phyloP scores from a whole-genome alignment of 805 yeast genomes.

The Hyphopichia homilentoma region DNA sequence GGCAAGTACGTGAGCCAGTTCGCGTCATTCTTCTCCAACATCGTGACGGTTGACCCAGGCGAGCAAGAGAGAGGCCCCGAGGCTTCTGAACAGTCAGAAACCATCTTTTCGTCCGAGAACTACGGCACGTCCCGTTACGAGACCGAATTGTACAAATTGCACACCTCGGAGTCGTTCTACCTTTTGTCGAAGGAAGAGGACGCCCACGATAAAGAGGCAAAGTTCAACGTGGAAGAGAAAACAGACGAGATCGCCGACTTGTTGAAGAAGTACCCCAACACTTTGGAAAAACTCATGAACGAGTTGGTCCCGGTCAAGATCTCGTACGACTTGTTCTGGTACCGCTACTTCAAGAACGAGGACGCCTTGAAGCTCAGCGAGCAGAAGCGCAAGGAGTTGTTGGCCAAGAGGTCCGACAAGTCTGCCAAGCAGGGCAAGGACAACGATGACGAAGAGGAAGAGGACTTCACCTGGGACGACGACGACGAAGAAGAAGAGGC shows the following conservation, averaged over 20 bases:
- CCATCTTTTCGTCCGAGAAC: constrained; percentile 17
- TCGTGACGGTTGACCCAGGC: constrained; percentile 24
- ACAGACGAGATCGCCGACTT: constrained; percentile 50
- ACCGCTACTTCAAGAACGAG: constrained; percentile 56
- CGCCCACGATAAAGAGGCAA: constrained; percentile 11
- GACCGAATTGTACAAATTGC: constrained; percentile 36
- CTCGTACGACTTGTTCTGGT: constrained; percentile 69
- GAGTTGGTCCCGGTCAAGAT: constrained; percentile 63
- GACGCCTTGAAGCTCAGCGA: constrained; percentile 58
- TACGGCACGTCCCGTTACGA: constrained; percentile 40
- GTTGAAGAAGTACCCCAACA: constrained; percentile 42
- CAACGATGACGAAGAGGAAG: constrained; percentile 42
- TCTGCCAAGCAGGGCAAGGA: constrained; percentile 15
- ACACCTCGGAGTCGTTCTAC: constrained; percentile 25
- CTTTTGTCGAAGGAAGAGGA: constrained; percentile 12
- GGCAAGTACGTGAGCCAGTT: constrained; percentile 55
- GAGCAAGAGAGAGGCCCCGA: constrained; percentile 10
- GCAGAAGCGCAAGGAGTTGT: constrained; percentile 58
- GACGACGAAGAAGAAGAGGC: constrained; percentile 41
- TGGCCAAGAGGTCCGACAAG: constrained; percentile 28
- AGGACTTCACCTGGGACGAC: constrained; percentile 50
- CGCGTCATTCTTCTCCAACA: constrained; percentile 49
- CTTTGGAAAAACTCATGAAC: constrained; percentile 54
- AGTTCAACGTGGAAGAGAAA: constrained; percentile 43
- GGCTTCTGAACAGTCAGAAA: constrained; percentile 11